Base-by-base conservation (phyloP, 2,329 filamentous ascomycete species). In the Fusarium austroafricanum region DNA sequence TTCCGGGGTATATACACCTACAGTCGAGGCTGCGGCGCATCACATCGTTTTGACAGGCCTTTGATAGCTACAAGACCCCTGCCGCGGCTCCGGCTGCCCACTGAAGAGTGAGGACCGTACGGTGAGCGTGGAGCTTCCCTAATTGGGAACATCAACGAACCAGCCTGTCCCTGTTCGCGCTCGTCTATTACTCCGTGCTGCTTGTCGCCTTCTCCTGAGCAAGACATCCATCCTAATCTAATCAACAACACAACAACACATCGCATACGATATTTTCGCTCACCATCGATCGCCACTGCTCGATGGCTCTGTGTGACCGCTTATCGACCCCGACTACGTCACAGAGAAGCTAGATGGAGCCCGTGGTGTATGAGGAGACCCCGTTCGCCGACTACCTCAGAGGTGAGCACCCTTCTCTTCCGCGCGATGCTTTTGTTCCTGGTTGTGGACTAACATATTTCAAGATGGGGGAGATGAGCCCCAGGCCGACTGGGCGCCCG, bases 381-480 rank as follows among this genome's bases (percentile, higher is more conserved):
- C 94, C 94, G 73, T 86, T 97, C 81, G 94, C 93, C 77, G 89
- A 92, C 75, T 96, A 96, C 82, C 89, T 97, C 73, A 90, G 94
- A 88, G 94, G 94, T 96, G 80, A 75, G 53, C 61, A 23, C 51
- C 17, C 37, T 43, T 31, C 23, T 44, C 40, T 37, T 31, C n/a
- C 45, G 39, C 38, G 28, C 26, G 20, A 53, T 37, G 46, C 44
- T 56, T 33, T 18, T 29, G 38, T 37, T 44, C 18, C 33, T 39
- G 29, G 17, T 11, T 38, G 20, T 28, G 12, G 45, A 49, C 66
- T 70, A 23, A 72, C 61, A 23, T 38, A 33, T 38, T 35, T 7
- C 21, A 52, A 78, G 84, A 86, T 79, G 85, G 83, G 74, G 83
- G 85, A 74, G 79, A 79, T 70, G 80, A 80, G 63, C 80, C 80